Conservation (phyloP, 2,329 filamentous ascomycete genomes). For the Sporothrix phasma region DNA sequence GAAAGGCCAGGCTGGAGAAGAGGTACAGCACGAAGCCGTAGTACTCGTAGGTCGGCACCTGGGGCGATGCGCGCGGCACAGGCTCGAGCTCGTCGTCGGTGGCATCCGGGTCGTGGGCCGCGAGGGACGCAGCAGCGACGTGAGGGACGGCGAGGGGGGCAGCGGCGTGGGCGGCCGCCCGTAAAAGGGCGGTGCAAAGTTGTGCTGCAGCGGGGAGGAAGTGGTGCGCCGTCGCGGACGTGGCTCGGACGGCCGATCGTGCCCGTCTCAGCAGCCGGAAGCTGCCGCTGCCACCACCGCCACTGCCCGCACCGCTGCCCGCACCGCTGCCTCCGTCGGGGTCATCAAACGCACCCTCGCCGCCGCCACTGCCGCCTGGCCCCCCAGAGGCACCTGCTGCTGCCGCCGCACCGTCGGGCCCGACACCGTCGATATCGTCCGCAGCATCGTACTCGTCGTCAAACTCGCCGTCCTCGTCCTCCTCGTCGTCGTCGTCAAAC, state of each 20-base stretch:
- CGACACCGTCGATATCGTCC: conserved; percentile 4
- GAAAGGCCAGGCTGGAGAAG: conserved; percentile 71
- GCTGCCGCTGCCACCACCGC: conserved; percentile 19
- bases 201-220: conserved; percentile 41
- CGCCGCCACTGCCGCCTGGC: background rate
- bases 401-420: background rate
- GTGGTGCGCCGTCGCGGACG: conserved; percentile 25
- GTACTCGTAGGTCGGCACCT: conserved; percentile 98
- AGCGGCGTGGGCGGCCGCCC: conserved; percentile 91
- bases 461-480: conserved; percentile 23
- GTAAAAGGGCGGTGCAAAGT: conserved; percentile 80
- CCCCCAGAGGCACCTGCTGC: conserved; percentile 17
- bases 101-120: conserved; percentile 84
- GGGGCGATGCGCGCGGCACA: conserved; percentile 75
- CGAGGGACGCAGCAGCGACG: conserved; percentile 79
- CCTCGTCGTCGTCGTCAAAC: conserved; percentile 25
- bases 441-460: conserved; percentile 24
- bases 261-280: conserved; percentile 6
- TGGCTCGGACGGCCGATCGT: background rate
- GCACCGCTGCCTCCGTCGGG: conserved; percentile 21
- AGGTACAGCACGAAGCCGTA: conserved; percentile 97
- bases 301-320: conserved; percentile 15
- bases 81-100: conserved; percentile 76
- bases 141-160: conserved; percentile 84
- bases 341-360: conserved; percentile 20